Percentiles rank a stretch among this genome's conserved stretches.
These are phyloP conservation scores for Raddia guianensis DNA, from an alignment of 176 grass and related monocot species.

Conservation along the genomic window DNA sequence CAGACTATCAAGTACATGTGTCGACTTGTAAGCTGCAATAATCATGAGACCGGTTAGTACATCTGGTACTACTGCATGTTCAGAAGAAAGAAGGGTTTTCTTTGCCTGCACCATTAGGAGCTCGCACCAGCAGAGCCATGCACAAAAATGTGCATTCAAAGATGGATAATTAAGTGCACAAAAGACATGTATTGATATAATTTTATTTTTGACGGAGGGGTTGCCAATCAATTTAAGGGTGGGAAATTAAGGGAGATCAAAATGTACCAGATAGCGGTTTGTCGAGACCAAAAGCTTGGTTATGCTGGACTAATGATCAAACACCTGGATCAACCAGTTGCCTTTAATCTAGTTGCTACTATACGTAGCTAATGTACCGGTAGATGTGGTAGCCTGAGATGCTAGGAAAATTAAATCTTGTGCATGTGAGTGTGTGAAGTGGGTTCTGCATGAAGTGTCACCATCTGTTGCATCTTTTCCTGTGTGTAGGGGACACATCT, in stretches of 20 bases:
- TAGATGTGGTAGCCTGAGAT: background rate
- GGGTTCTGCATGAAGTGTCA: constrained; percentile 55
- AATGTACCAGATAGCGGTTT: too few species aligned
- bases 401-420: background rate
- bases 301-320: too few species aligned
- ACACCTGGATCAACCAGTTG: background rate
- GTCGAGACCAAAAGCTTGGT: too few species aligned
- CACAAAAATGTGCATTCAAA: background rate
- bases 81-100: background rate
- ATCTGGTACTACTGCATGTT: background rate
- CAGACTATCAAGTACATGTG: background rate
- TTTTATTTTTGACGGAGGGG: too few species aligned
- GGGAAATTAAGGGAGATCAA: too few species aligned
- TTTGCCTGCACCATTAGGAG: background rate
- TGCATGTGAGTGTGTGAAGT: constrained; percentile 55
- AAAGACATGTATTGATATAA: background rate
- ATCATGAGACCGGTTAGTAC: background rate
- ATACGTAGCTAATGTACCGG: background rate
- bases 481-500: constrained; percentile 30
- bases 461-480: constrained; percentile 48
- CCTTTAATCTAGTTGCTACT: background rate
- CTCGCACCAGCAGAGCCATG: background rate
- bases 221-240: too few species aligned
- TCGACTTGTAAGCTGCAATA: background rate
- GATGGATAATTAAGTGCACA: background rate